phyloP scores from a whole-genome alignment of 495 filamentous ascomycete species.

The Bathelium albidoporum region DNA sequence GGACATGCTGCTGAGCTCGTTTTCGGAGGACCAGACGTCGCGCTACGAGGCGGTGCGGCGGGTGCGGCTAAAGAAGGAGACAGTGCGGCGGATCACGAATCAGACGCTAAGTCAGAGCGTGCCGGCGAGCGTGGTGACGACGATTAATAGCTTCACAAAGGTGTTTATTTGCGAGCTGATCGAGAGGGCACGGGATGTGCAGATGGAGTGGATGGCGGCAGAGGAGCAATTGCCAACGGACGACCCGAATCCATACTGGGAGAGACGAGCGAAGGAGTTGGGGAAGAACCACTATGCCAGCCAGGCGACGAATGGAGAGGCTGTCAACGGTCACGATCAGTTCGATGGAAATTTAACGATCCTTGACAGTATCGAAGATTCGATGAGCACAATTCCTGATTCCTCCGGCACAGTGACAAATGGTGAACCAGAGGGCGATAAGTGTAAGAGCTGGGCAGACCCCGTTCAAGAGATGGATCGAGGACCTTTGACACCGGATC shows the following conservation, averaged over 20 bases:
- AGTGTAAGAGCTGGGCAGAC: neutral
- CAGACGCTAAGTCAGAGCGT: conserved; percentile 84
- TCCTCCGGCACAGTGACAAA: neutral
- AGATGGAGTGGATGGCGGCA: conserved; percentile 62
- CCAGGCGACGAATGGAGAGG: conserved; percentile 6
- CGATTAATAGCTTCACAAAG: conserved; percentile 72
- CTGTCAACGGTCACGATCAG: conserved; percentile 6
- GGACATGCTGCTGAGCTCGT: conserved; percentile 5
- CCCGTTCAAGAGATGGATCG: conserved; percentile 32
- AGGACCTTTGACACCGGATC: conserved; percentile 69
- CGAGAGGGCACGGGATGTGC: conserved; percentile 67
- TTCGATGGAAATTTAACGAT: conserved; percentile 5
- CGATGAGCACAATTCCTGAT: conserved; percentile 1
- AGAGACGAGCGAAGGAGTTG: conserved; percentile 29
- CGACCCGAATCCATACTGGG: conserved; percentile 13
- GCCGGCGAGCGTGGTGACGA: conserved; percentile 63
- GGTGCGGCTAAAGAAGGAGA: conserved; percentile 46
- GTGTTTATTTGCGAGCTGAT: conserved; percentile 76
- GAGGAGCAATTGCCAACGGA: conserved; percentile 22
- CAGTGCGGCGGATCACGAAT: conserved; percentile 53
- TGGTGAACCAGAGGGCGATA: neutral
- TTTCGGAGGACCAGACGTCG: conserved; percentile 45
- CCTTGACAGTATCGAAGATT: conserved; percentile 5
- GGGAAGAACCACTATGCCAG: conserved; percentile 19
- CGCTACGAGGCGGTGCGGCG: conserved; percentile 67